Evolutionary conservation across 169 alveolate genomes (phyloP).

Genomic region (Plasmodium vivax): DNA sequence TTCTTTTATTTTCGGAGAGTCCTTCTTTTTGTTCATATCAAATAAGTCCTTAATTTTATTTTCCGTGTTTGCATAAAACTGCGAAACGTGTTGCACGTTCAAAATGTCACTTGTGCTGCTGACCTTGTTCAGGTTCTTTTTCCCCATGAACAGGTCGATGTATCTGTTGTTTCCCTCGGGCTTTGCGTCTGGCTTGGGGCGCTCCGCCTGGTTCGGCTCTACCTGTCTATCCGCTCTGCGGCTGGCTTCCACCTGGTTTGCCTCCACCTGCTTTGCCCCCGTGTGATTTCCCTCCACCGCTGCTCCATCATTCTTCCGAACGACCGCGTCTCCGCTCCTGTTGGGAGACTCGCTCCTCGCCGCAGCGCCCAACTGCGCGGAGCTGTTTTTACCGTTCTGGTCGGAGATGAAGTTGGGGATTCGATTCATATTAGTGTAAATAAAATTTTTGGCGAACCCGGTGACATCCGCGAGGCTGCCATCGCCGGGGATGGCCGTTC

Average conservation of each 20-base stretch:
- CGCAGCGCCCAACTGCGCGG: not conserved
- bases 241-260: not conserved
- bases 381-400: conserved; percentile 21
- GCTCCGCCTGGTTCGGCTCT: not conserved
- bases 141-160: conserved; percentile 44
- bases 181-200: not conserved
- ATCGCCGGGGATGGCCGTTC: not conserved
- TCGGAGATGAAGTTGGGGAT: conserved; percentile 30
- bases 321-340: not conserved
- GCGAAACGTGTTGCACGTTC: conserved; percentile 10
- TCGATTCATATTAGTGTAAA: conserved; percentile 56
- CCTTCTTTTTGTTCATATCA: conserved; percentile 19
- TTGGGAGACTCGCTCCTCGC: not conserved
- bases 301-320: not conserved
- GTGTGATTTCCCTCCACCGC: not conserved
- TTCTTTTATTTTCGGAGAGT: conserved; percentile 5
- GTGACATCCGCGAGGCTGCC: conserved; percentile 38
- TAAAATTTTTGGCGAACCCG: conserved; percentile 53
- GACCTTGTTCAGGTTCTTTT: conserved; percentile 20
- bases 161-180: conserved; percentile 4
- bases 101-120: not conserved
- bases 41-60: conserved; percentile 27
- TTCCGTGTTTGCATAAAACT: conserved; percentile 32
- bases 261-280: not conserved
- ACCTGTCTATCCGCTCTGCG: not conserved